Evolutionary conservation across 2,329 filamentous ascomycete species (phyloP).

Genomic region (Zelopaecilomyces penicillatus): DNA sequence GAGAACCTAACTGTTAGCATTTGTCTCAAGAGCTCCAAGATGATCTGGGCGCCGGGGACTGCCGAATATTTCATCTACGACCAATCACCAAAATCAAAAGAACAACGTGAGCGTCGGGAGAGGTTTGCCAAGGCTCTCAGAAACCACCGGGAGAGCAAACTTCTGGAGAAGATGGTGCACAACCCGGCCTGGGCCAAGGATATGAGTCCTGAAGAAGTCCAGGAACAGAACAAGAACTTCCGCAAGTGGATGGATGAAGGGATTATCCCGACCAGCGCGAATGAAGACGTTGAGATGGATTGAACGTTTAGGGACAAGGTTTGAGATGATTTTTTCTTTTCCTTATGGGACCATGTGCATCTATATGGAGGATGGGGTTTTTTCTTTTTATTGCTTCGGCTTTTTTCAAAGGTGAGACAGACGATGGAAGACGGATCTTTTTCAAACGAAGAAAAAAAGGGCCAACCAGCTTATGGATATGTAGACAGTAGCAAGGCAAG

Average conservation of each 20-base stretch:
- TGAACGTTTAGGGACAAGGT: slow-evolving; percentile 9
- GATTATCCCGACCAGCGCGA: slow-evolving; percentile 26
- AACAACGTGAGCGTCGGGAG: slow-evolving; percentile 46
- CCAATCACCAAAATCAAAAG: slow-evolving; percentile 57
- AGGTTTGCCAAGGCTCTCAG: slow-evolving; percentile 44
- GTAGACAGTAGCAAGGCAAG: no score
- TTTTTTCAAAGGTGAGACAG: no score
- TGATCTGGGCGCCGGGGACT: slow-evolving; percentile 65
- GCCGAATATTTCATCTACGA: slow-evolving; percentile 67
- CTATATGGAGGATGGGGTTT: no score
- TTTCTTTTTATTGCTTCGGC: no score
- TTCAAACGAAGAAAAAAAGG: no score
- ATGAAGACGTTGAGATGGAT: slow-evolving; percentile 25
- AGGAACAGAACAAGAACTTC: slow-evolving; percentile 62
- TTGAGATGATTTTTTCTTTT: slow-evolving; percentile 9
- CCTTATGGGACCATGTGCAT: not conserved
- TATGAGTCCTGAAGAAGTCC: slow-evolving; percentile 67
- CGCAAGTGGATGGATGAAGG: slow-evolving; percentile 46
- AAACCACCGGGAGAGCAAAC: slow-evolving; percentile 59
- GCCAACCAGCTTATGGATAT: no score
- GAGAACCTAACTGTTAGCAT: slow-evolving; percentile 66
- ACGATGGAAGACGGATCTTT: no score
- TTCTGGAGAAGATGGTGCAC: slow-evolving; percentile 74
- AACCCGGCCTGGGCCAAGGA: slow-evolving; percentile 76
- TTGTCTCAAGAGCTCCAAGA: slow-evolving; percentile 69